A percentile compares a stretch with the other conserved stretches of the same genome.
Evolutionary conservation across 176 grass and related monocot species (phyloP).

Genomic region (Oryza rufipogon): DNA sequence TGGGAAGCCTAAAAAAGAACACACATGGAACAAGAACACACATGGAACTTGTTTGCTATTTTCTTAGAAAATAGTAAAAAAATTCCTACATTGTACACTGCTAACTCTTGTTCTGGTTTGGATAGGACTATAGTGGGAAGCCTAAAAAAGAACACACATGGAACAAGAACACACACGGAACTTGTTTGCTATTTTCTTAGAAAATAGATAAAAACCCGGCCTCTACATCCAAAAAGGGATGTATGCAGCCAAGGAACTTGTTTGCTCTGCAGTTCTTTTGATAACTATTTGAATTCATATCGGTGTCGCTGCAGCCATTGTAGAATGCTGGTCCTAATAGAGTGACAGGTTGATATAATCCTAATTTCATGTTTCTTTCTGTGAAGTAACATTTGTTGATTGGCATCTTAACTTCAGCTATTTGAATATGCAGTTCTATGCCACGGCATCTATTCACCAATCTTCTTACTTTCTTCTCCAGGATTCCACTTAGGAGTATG

Average conservation of each 20-base stretch:
- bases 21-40: too few relatives aligned
- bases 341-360: constrained; percentile 66
- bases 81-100: not conserved
- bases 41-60: too few relatives aligned
- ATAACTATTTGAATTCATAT: constrained; percentile 66
- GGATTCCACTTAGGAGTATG: constrained; percentile 54
- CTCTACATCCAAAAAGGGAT: too few relatives aligned
- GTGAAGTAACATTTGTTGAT: constrained; percentile 23
- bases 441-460: not conserved
- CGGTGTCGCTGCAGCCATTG: constrained; percentile 74
- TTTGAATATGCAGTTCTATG: not conserved
- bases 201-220: too few relatives aligned
- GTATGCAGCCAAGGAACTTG: constrained; percentile 42
- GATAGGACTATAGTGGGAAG: constrained; percentile 22
- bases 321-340: constrained; percentile 77
- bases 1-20: too few relatives aligned
- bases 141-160: too few relatives aligned
- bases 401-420: not conserved
- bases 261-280: constrained; percentile 72
- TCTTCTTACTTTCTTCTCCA: constrained; percentile 33
- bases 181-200: too few relatives aligned
- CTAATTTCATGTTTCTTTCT: not conserved
- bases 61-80: not conserved
- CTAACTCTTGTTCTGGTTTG: constrained; percentile 27
- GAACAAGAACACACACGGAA: too few relatives aligned